Evolutionary conservation across 495 filamentous ascomycete genomes (phyloP).

Genomic region (Letharia columbiana): DNA sequence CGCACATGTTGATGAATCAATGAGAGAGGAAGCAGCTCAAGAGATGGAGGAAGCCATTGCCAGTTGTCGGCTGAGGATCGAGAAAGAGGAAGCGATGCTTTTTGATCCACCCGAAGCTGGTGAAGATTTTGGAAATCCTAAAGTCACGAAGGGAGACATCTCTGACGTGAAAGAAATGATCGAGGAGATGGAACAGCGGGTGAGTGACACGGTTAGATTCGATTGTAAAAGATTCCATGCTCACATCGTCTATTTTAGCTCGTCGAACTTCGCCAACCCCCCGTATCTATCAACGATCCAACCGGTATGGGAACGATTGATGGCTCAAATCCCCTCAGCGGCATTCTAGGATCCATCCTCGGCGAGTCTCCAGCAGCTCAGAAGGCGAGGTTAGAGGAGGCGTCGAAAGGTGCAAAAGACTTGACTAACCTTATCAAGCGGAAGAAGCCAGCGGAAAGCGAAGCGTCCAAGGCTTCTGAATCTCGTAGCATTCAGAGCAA

Average conservation of each 20-base stretch:
- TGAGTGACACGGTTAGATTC: slow-evolving; percentile 33
- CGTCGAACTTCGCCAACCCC: slow-evolving; percentile 63
- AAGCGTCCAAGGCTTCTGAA: slow-evolving; percentile 22
- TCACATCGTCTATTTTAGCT: slow-evolving; percentile 40
- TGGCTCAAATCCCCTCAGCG: slow-evolving; percentile 45
- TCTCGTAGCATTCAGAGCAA: slow-evolving; percentile 18
- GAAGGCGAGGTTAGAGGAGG: slow-evolving; percentile 63
- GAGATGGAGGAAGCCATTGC: slow-evolving; percentile 78
- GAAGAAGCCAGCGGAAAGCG: slow-evolving; percentile 53
- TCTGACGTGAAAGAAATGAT: slow-evolving; percentile 80
- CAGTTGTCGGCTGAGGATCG: slow-evolving; percentile 65
- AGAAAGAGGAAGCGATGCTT: slow-evolving; percentile 61
- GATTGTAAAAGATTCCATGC: neutral
- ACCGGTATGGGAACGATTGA: slow-evolving; percentile 37
- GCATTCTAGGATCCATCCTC: slow-evolving; percentile 66
- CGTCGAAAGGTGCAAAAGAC: slow-evolving; percentile 72
- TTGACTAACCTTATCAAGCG: slow-evolving; percentile 71
- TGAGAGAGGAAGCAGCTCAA: slow-evolving; percentile 65
- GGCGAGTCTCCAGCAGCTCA: slow-evolving; percentile 56
- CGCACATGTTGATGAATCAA: slow-evolving; percentile 48
- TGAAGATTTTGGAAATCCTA: slow-evolving; percentile 37
- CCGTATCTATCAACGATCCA: slow-evolving; percentile 52
- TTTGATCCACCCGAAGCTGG: slow-evolving; percentile 46
- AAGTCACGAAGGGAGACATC: slow-evolving; percentile 56
- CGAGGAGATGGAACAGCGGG: slow-evolving; percentile 75